phyloP scores from a whole-genome alignment of 495 filamentous ascomycete genomes.

The Pseudoneurospora amorphoporcata region DNA sequence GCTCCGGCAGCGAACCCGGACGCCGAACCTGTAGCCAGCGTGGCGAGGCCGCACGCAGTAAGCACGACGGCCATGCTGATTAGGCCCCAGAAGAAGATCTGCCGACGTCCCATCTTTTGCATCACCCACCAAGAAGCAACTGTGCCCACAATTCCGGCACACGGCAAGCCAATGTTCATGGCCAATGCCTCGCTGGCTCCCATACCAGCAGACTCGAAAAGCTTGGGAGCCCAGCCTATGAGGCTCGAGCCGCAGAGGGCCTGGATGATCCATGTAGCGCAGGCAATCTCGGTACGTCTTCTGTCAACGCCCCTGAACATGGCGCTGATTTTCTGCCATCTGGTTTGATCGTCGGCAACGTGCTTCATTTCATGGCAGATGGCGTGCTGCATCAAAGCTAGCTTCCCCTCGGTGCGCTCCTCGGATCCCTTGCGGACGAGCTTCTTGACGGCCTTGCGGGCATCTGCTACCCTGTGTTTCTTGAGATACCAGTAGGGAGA shows the following conservation, averaged over 20 bases:
- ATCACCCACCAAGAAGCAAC: slow-evolving; percentile 44
- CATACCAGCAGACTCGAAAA: slow-evolving; percentile 59
- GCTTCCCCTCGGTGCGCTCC: slow-evolving; percentile 47
- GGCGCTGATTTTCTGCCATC: slow-evolving; percentile 25
- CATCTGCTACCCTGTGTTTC: slow-evolving; percentile 40
- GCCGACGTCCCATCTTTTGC: slow-evolving; percentile 36
- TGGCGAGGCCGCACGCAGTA: slow-evolving; percentile 15
- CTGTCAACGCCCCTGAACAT: slow-evolving; percentile 58
- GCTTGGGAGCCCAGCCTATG: slow-evolving; percentile 59
- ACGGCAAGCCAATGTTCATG: slow-evolving; percentile 31
- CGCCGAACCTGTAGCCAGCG: slow-evolving; percentile 15
- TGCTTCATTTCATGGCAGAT: slow-evolving; percentile 47
- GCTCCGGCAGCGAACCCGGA: slow-evolving; percentile 39
- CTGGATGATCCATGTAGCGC: slow-evolving; percentile 61
- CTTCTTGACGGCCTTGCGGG: slow-evolving; percentile 38
- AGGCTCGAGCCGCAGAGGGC: slow-evolving; percentile 59
- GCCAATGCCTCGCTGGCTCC: slow-evolving; percentile 37
- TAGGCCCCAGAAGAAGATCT: slow-evolving; percentile 43
- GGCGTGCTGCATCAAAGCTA: slow-evolving; percentile 61
- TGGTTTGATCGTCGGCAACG: slow-evolving; percentile 22
- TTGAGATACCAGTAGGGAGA: slow-evolving; percentile 71
- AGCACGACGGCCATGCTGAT: slow-evolving; percentile 32
- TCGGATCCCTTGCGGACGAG: slow-evolving; percentile 38
- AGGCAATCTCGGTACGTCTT: slow-evolving; percentile 60
- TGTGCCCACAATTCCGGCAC: slow-evolving; percentile 42